phyloP scores from a whole-genome alignment of 1,284 basidiomycete genomes.

The Sutorius eximius region DNA sequence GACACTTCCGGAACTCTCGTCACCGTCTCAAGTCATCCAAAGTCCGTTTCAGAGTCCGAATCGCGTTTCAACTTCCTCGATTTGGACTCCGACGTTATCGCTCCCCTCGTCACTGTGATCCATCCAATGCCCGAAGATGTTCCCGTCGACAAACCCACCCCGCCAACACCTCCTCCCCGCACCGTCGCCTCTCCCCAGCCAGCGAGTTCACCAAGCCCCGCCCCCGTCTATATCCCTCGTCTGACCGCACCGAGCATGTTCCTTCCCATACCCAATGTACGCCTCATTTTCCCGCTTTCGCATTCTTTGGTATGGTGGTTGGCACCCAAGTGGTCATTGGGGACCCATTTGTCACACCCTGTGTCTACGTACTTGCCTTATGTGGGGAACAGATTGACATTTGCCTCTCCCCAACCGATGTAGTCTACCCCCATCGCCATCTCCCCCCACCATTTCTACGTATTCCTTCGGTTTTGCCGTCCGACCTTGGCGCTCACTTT shows the following conservation, averaged over 20 bases:
- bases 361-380: conserved; percentile 13
- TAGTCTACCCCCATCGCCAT: not conserved
- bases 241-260: conserved; percentile 74
- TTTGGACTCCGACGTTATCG: conserved; percentile 13
- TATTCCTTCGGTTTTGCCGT: not conserved
- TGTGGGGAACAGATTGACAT: not conserved
- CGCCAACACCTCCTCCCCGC: not conserved
- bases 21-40: not conserved
- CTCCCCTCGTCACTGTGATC: not conserved
- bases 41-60: conserved; percentile 19
- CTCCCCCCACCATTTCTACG: conserved; percentile 3
- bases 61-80: not conserved
- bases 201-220: conserved; percentile 31
- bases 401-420: not conserved
- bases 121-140: conserved; percentile 13
- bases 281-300: conserved; percentile 41
- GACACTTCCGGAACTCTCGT: conserved; percentile 30
- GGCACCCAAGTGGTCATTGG: conserved; percentile 37
- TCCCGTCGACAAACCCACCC: no score
- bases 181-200: conserved; percentile 38
- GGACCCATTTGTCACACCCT: conserved; percentile 36
- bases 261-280: conserved; percentile 79
- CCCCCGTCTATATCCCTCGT: conserved; percentile 50
- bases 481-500: conserved; percentile 14
- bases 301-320: conserved; percentile 60